Evolutionary conservation across 805 yeast species (phyloP), one percentile per base, ranked within the genome.

Genomic region (Metschnikowia cubensis): DNA sequence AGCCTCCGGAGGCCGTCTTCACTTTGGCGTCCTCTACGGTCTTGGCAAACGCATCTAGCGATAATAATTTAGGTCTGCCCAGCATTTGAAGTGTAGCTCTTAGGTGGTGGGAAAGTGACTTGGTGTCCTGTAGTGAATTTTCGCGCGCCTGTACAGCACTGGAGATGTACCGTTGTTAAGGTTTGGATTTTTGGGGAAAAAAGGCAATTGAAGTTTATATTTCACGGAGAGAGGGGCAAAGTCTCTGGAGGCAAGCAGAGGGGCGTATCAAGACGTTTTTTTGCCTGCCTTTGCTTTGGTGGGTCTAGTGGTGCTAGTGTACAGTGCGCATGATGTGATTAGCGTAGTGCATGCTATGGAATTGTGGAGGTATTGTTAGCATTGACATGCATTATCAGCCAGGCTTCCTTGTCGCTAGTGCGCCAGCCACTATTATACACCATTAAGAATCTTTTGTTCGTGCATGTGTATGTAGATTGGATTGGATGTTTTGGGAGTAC

Each of bases 11-110:
- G 4, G 92, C 78, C 3, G 99, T 94, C 54, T 87, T 83, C 53
- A 94, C 81, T 45, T 88, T 80, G 7, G 96, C 95, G 66, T 94
- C 99, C 62, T 92, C 98, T 34, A 89, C 91, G 4, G 97, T 88
- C 69, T 91, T 92, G 29, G 96, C 80, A 64, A 92, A 91, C n/a
- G 92, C 96, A 68, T 91, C 98, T 51, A 87, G 71, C 39, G 84
- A 81, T 44, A 87, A 64, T 55, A 83, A 67, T 53, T 57, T 66
- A 25, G 76, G 76, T 51, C 70, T 66, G 31, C 55, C 51, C 37
- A 56, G 52, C 61, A 57, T 57, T 11, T 25, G 29, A 7, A 32
- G 6, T 20, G 37, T 18, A 21, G 31, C 17, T 32, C 22, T 22
- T 15, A 15, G 29, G 3, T 29, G 29, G 33, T 18, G 35, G 35